phyloP scores from a whole-genome alignment of 1,284 basidiomycete species.

The Cryptococcus hybrid region DNA sequence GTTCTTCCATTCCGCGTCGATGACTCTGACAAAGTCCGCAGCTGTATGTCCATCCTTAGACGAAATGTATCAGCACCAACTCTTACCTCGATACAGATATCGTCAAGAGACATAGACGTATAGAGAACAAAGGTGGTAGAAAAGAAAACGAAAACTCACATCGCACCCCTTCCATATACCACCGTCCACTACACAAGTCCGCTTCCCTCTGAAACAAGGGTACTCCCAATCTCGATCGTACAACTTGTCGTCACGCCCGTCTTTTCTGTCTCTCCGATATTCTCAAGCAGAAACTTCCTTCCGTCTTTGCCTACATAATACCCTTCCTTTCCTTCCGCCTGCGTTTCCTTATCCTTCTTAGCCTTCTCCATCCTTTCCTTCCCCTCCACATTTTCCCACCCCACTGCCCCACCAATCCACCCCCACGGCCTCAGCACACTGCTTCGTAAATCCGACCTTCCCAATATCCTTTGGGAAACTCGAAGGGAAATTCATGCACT shows the following conservation, averaged over 20 bases:
- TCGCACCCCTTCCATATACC: conserved; percentile 76
- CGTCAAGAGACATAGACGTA: neutral
- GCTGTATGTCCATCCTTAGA: conserved; percentile 68
- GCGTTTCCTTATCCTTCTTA: conserved; percentile 2
- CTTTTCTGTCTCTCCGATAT: conserved; percentile 55
- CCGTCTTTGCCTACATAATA: conserved; percentile 31
- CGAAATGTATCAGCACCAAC: neutral
- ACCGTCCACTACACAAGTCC: conserved; percentile 71
- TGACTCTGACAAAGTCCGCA: conserved; percentile 72
- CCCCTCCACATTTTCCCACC: conserved; percentile 53
- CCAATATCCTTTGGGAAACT: conserved; percentile 61
- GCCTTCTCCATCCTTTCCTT: conserved; percentile 60
- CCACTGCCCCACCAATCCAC: conserved; percentile 12
- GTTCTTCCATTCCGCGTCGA: conserved; percentile 62
- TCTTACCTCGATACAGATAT: neutral
- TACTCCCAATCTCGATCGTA: conserved; percentile 68
- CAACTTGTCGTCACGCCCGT: conserved; percentile 76
- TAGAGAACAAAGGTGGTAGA: neutral
- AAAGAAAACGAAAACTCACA: conserved; percentile 54
- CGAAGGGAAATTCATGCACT: conserved; percentile 73
- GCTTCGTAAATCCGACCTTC: conserved; percentile 60
- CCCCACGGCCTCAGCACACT: conserved; percentile 62
- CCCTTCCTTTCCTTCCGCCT: conserved; percentile 2
- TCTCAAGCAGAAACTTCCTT: conserved; percentile 59
- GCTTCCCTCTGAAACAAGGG: conserved; percentile 45